Percentiles rank a stretch among this genome's conserved stretches.
These are phyloP conservation scores for Neofusicoccum sp. DNA, from an alignment of 2,329 filamentous ascomycete genomes.

Conservation along the genomic window DNA sequence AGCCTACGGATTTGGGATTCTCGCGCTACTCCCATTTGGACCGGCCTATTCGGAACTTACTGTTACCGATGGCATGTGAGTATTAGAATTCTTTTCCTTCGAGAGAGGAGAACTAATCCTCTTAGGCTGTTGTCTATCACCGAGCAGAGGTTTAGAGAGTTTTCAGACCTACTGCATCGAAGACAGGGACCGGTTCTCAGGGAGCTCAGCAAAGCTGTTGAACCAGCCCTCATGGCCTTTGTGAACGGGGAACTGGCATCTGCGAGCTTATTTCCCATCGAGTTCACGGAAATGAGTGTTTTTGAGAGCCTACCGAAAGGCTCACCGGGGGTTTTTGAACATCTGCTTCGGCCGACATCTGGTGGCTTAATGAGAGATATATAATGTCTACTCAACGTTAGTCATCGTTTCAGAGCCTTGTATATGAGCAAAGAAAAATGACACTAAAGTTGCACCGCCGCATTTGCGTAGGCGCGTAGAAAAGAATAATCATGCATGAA, in stretches of 20 bases:
- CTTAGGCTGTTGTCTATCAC: conserved; percentile 13
- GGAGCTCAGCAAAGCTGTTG: conserved; percentile 19
- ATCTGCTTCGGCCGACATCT: too few relatives aligned
- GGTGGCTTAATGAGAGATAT: too few relatives aligned
- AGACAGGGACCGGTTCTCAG: conserved; percentile 15
- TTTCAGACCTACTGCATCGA: conserved; percentile 19
- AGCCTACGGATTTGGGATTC: conserved; percentile 20
- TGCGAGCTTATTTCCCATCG: conserved; percentile 12
- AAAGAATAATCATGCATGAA: too few relatives aligned
- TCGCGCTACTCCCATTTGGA: conserved; percentile 20
- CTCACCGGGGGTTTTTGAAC: conserved; percentile 11
- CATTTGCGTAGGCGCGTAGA: too few relatives aligned
- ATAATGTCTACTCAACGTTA: too few relatives aligned
- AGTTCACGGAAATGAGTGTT: not conserved
- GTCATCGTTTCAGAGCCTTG: too few relatives aligned
- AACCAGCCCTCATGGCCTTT: conserved; percentile 20
- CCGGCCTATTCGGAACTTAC: conserved; percentile 13
- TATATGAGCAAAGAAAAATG: too few relatives aligned
- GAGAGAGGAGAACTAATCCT: not conserved
- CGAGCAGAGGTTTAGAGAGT: conserved; percentile 8
- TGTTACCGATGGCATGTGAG: conserved; percentile 19
- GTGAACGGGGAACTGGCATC: conserved; percentile 5
- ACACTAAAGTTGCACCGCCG: too few relatives aligned
- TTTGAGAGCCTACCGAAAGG: conserved; percentile 19
- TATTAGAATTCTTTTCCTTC: not conserved